Evolutionary conservation across 1,284 basidiomycete genomes (phyloP).

Genomic region (Pseudozyma hubeiensis): DNA sequence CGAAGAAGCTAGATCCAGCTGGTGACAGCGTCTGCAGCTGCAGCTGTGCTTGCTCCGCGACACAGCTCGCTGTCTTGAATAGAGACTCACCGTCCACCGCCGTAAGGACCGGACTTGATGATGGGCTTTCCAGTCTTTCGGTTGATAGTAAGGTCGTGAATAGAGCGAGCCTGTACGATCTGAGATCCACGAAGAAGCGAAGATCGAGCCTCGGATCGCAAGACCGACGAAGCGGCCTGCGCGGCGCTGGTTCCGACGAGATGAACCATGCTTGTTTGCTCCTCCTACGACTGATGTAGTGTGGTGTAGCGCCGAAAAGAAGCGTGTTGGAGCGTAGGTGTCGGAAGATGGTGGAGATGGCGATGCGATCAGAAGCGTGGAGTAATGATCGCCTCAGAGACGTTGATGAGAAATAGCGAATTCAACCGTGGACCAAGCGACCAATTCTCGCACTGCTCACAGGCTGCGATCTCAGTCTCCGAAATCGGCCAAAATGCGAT

Average conservation of each 20-base stretch:
- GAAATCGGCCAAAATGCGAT: slow-evolving; percentile 26
- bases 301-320: neutral
- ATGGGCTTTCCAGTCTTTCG: slow-evolving; percentile 66
- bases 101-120: slow-evolving; percentile 64
- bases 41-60: neutral
- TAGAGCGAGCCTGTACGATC: slow-evolving; percentile 41
- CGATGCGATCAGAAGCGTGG: slow-evolving; percentile 17
- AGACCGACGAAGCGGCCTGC: slow-evolving; percentile 33
- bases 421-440: slow-evolving; percentile 19
- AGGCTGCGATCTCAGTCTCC: neutral
- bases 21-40: neutral
- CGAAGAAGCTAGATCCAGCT: neutral
- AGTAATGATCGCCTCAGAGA: slow-evolving; percentile 1
- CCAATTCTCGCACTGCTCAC: neutral
- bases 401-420: slow-evolving; percentile 30
- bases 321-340: neutral
- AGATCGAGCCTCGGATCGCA: slow-evolving; percentile 44
- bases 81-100: slow-evolving; percentile 62
- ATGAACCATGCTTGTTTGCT: slow-evolving; percentile 38
- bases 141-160: slow-evolving; percentile 67
- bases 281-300: slow-evolving; percentile 1
- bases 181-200: slow-evolving; percentile 44
- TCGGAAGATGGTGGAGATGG: slow-evolving; percentile 5
- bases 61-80: neutral
- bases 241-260: slow-evolving; percentile 46